A percentile compares a stretch with the other conserved stretches of the same genome.
These are phyloP conservation scores for Trichoderma polysporum DNA, from an alignment of 2,329 filamentous ascomycete genomes.

Conservation along the genomic window DNA sequence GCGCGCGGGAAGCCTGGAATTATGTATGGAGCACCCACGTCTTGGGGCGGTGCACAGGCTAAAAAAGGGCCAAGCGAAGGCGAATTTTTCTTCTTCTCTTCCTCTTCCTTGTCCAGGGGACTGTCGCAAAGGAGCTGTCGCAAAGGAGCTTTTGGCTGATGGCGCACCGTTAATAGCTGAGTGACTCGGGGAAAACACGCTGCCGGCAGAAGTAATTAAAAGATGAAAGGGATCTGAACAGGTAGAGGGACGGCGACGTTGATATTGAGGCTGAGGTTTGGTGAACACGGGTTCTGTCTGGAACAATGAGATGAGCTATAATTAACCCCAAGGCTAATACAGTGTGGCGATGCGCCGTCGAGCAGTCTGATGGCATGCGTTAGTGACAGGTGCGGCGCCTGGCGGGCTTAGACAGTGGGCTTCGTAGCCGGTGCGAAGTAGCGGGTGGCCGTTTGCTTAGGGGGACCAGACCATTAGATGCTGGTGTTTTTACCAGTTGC, in stretches of 20 bases:
- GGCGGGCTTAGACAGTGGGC: not conserved
- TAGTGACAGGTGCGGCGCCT: not conserved
- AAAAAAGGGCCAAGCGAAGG: slow-evolving; percentile 13
- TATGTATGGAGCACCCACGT: slow-evolving; percentile 12
- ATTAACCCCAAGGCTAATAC: slow-evolving; percentile 14
- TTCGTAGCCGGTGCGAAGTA: not conserved
- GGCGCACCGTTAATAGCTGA: not conserved
- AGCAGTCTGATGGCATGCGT: not conserved
- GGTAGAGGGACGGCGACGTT: slow-evolving; percentile 1
- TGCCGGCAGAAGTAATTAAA: not conserved
- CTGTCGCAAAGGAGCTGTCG: not conserved
- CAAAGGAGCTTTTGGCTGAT: not conserved
- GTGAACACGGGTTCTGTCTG: slow-evolving; percentile 1
- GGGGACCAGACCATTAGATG: not conserved
- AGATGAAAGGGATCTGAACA: not conserved
- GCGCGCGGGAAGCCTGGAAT: slow-evolving; percentile 14
- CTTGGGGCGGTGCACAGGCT: slow-evolving; percentile 13
- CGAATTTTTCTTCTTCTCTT: not conserved
- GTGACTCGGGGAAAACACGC: not conserved
- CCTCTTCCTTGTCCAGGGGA: not conserved
- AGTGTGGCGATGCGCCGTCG: slow-evolving; percentile 16
- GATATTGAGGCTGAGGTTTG: slow-evolving; percentile 14
- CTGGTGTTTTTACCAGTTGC: not conserved
- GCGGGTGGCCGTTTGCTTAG: not conserved
- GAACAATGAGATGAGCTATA: slow-evolving; percentile 6